A percentile compares a stretch with the other conserved stretches of the same genome.
phyloP scores from a whole-genome alignment of 1,284 basidiomycete species.

The Ceraceosorus bombacis region DNA sequence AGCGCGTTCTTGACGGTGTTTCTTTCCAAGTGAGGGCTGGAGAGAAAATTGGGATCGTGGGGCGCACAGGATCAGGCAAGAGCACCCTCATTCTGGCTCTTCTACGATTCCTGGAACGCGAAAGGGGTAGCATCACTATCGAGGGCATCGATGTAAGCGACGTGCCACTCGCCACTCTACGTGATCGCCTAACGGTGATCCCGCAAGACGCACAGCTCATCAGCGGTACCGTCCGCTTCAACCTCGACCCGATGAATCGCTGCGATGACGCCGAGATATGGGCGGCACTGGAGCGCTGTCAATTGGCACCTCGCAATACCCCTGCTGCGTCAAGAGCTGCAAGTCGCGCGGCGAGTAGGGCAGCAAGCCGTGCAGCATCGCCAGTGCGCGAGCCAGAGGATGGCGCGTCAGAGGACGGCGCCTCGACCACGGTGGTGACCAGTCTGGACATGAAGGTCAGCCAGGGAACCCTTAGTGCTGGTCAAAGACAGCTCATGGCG shows the following conservation, averaged over 20 bases:
- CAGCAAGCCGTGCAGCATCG: conserved; percentile 23
- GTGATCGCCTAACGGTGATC: conserved; percentile 75
- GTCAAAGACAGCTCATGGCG: conserved; percentile 56
- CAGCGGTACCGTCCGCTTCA: conserved; percentile 43
- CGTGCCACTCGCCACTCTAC: conserved; percentile 78
- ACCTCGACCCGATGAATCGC: conserved; percentile 60
- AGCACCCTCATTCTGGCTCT: conserved; percentile 83
- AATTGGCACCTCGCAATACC: conserved; percentile 37
- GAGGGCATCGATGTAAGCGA: conserved; percentile 80
- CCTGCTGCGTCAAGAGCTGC: conserved; percentile 15
- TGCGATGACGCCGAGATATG: conserved; percentile 62
- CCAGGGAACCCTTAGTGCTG: conserved; percentile 54
- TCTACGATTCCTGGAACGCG: conserved; percentile 88
- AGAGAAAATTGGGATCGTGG: conserved; percentile 47
- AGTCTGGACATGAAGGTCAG: conserved; percentile 53
- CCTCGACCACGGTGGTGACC: conserved; percentile 51
- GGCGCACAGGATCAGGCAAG: conserved; percentile 74
- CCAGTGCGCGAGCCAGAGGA: conserved; percentile 11
- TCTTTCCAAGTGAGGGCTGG: conserved; percentile 41
- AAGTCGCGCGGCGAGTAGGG: conserved; percentile 22
- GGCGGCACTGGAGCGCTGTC: conserved; percentile 53
- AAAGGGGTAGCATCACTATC: conserved; percentile 68
- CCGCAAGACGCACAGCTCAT: conserved; percentile 65
- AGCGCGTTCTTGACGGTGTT: conserved; percentile 39
- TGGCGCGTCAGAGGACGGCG: conserved; percentile 15